These are phyloP conservation scores for Beta macrorhiza DNA, from an alignment of 179 eudicot genomes.

Conservation along the genomic window DNA sequence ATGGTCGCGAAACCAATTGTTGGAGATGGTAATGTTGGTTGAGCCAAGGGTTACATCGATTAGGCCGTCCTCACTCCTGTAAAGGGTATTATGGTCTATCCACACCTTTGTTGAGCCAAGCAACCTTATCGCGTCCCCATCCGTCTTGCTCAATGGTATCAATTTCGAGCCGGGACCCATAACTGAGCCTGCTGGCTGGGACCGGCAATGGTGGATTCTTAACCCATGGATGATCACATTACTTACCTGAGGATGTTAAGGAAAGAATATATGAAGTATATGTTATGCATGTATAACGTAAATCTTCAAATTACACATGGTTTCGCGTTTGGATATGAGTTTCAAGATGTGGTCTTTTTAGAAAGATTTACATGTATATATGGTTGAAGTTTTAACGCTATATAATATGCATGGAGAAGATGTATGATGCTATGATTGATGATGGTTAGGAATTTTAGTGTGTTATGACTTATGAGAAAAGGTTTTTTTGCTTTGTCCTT, in stretches of 20 bases:
- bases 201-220: constrained; percentile 55
- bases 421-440: too few species aligned
- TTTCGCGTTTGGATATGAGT: not conserved
- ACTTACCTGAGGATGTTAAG: constrained; percentile 39
- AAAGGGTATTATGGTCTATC: constrained; percentile 85
- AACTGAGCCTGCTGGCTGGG: constrained; percentile 49
- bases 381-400: too few species aligned
- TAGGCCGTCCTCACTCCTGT: constrained; percentile 60
- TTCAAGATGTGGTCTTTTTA: too few species aligned
- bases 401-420: too few species aligned
- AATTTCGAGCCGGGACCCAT: constrained; percentile 54
- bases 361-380: too few species aligned
- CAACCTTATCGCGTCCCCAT: constrained; percentile 76
- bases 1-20: constrained; percentile 79
- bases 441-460: too few species aligned
- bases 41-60: constrained; percentile 78
- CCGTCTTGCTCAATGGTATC: constrained; percentile 39
- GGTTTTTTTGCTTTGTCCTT: too few species aligned
- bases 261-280: not conserved
- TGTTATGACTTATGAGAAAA: too few species aligned
- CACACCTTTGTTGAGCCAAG: constrained; percentile 58
- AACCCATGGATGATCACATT: constrained; percentile 81
- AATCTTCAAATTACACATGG: not conserved
- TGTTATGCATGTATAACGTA: not conserved
- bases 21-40: constrained; percentile 65